phyloP scores from a whole-genome alignment of 345 rosid species.

The Excoecaria cochinchinensis region DNA sequence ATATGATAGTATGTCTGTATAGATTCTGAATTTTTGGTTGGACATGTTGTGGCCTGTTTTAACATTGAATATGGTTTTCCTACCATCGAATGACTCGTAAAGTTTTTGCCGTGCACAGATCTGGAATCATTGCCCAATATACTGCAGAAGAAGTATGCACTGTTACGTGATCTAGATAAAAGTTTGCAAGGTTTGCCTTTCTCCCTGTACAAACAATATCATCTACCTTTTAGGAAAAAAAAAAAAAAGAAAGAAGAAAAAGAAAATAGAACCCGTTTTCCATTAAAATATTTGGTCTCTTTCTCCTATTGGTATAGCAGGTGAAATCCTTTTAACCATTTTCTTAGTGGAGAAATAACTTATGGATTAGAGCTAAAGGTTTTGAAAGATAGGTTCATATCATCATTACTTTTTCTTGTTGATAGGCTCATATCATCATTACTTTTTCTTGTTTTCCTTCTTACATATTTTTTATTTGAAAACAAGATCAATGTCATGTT shows the following conservation, averaged over 20 bases:
- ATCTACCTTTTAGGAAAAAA: too few species aligned
- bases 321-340: neutral
- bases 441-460: neutral
- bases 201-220: too few species aligned
- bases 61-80: neutral
- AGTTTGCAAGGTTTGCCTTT: slow-evolving; percentile 74
- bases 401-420: neutral
- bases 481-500: too few species aligned
- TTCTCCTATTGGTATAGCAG: neutral
- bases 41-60: neutral
- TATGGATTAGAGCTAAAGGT: neutral
- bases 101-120: slow-evolving; percentile 35
- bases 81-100: neutral
- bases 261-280: too few species aligned
- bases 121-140: slow-evolving; percentile 76
- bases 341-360: neutral
- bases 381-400: neutral
- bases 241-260: too few species aligned
- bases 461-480: neutral
- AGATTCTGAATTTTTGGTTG: neutral
- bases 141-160: slow-evolving; percentile 81
- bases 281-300: too few species aligned
- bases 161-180: slow-evolving; percentile 81
- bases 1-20: neutral
- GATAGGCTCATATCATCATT: neutral